Base-by-base conservation (phyloP, 139 green algal genomes). In the Ulvella scutata region DNA sequence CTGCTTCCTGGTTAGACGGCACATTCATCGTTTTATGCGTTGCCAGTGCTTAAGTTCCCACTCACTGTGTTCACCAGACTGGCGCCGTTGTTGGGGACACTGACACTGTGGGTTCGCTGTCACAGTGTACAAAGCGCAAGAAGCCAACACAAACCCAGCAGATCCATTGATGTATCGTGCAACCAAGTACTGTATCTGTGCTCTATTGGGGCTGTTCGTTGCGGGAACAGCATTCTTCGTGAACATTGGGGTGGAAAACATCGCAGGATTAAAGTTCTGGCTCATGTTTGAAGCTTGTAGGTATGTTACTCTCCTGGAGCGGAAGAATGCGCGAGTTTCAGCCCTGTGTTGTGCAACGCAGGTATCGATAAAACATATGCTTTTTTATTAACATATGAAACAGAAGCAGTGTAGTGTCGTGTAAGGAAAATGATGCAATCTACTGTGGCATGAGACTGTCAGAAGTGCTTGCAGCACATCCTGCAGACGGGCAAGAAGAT, bases 221-320 rank as follows among this genome's bases (percentile, higher is more conserved):
- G 87, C 84, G 3, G 37, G 74, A 20, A 81, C 83, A 4, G 82
- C 86, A n/a, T 87, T 95, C 35, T 76, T 80, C 3, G 88, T 95
- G 38, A 93, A 93, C 74, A n/a, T 92, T 7, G 76, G 74, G 3
- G 90, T 94, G 2, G 90, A 95, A 76, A 95, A 93, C 81, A 83
- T 93, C 43, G 76, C 78, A 1, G 88, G 83, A 29, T 81, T 87
- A 62, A 96, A 96, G 81, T 94, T 94, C 77, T 86, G 84, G 81
- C 74, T 78, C 10, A 86, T 84, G 10, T 83, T 92, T 26, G 79
- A 72, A 17, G 37, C 89, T 2, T 86, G 92, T 77, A 75, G 81
- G 37, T 38, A 81, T 2, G 83, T 81, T 29, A 81, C 82, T 43
- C 10, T 82, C 9, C 73, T 76, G 37, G 73, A 38, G 9, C 74